Evolutionary conservation across 495 filamentous ascomycete genomes (phyloP).

Genomic region (Glonium stellatum): DNA sequence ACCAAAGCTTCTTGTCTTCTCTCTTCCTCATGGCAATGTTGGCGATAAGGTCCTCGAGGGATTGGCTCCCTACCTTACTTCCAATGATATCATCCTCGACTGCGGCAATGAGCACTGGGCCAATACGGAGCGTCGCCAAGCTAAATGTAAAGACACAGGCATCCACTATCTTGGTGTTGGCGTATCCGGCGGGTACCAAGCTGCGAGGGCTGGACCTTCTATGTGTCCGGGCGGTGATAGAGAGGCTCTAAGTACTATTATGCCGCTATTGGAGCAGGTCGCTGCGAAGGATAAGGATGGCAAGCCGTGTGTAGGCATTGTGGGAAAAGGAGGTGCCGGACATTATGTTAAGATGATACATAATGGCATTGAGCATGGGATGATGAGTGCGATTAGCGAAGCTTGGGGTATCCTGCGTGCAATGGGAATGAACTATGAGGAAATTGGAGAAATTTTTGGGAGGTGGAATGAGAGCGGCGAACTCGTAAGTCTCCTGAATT

Average conservation of each 20-base stretch:
- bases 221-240: conserved; percentile 60
- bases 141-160: conserved; percentile 46
- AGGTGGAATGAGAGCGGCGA: conserved; percentile 56
- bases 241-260: conserved; percentile 49
- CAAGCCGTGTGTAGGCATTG: conserved; percentile 53
- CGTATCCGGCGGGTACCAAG: conserved; percentile 64
- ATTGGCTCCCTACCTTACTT: conserved; percentile 49
- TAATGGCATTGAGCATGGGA: conserved; percentile 69
- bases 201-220: conserved; percentile 56
- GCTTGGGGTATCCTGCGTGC: conserved; percentile 60
- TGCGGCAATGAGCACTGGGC: conserved; percentile 65
- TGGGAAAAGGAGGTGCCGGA: conserved; percentile 58
- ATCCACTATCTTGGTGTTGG: conserved; percentile 63
- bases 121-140: conserved; percentile 60
- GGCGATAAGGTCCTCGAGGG: conserved; percentile 58
- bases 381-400: conserved; percentile 56
- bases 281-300: conserved; percentile 54
- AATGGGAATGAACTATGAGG: conserved; percentile 53
- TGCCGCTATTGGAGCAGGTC: conserved; percentile 57
- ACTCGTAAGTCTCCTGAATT: conserved; percentile 34
- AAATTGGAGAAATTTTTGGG: conserved; percentile 55
- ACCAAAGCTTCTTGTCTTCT: conserved; percentile 54
- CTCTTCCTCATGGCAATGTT: conserved; percentile 60
- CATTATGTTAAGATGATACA: conserved; percentile 77
- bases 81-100: conserved; percentile 65